Evolutionary conservation across 495 filamentous ascomycete species (phyloP), one percentile per base, ranked within the genome.

Genomic region (Astrothelium macrocarpum): DNA sequence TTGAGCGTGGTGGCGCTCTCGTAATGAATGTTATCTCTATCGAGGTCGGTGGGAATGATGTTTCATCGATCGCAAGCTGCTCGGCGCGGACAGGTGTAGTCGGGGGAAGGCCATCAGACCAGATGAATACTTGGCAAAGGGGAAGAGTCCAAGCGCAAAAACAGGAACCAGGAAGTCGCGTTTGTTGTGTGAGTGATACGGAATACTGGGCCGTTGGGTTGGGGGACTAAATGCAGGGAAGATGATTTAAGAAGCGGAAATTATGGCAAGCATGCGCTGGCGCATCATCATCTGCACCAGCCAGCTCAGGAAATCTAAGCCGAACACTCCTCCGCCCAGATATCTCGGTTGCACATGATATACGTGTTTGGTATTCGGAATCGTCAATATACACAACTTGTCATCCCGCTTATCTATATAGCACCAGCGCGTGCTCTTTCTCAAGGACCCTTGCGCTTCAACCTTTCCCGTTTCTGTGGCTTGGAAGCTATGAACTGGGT

Each of bases 201-300:
- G n/a, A n/a, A n/a, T n/a, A n/a, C n/a, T n/a, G n/a, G n/a, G n/a
- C n/a, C 12, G 16, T 29, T 5, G 49, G 49, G 11, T 56, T n/a
- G 49, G 49, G 5, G 14, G 5, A 28, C 0, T 56, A 28, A 29
- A 11, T 26, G 29, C 49, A 56, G 49, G 49, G 49, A 56, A 56
- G 49, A n/a, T n/a, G n/a, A 29, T 26, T 56, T 5, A 56, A 29
- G 49, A 56, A 56, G 49, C 49, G 23, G 49, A 56, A 29, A 56
- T 56, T 56, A 56, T 56, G 12, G 25, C 23, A 29, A 56, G 20
- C 49, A 20, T 56, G 12, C 49, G 12, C 1, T 29, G 25, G n/a
- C 43, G 43, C 43, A 49, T 49, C 43, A 56, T 56, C 20, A 56
- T 56, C 49, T 56, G 49, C 25, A 9, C 10, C 10, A 18, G n/a